Evolutionary conservation across 2,329 filamentous ascomycete species (phyloP).

Genomic region (Ophiostoma australiae): DNA sequence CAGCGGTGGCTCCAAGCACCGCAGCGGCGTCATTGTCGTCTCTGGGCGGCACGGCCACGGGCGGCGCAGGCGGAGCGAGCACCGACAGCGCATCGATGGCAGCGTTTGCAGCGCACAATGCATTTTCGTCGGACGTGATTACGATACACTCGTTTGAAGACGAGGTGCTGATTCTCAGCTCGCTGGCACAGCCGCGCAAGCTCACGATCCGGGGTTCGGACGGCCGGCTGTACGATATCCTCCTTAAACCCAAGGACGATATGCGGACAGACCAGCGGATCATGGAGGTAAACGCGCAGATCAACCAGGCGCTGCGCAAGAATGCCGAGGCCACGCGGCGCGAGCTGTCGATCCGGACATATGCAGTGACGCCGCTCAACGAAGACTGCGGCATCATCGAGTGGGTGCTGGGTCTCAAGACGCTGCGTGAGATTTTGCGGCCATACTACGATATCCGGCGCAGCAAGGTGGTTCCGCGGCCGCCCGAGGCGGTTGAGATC

Average conservation of each 20-base stretch:
- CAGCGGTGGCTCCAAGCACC: background rate
- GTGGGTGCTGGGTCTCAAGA: constrained; percentile 95
- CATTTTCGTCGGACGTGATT: constrained; percentile 80
- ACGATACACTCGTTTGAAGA: constrained; percentile 78
- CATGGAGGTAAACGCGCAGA: constrained; percentile 99
- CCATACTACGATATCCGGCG: constrained; percentile 49
- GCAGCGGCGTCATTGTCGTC: background rate
- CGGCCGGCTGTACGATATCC: constrained; percentile 78
- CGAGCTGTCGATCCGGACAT: constrained; percentile 92
- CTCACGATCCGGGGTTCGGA: constrained; percentile 85
- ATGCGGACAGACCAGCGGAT: constrained; percentile 94
- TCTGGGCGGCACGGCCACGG: background rate
- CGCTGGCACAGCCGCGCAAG: constrained; percentile 85
- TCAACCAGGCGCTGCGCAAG: constrained; percentile 88
- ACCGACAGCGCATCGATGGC: constrained; percentile 14
- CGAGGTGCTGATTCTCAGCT: constrained; percentile 83
- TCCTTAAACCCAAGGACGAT: constrained; percentile 98
- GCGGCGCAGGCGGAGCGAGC: background rate
- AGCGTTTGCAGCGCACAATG: constrained; percentile 66
- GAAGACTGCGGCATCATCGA: constrained; percentile 98
- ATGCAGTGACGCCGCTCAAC: constrained; percentile 92
- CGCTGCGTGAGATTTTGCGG: constrained; percentile 78
- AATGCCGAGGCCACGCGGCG: constrained; percentile 87
- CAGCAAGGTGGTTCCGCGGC: constrained; percentile 69
- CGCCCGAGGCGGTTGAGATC: constrained; percentile 64